Evolutionary conservation across 2,329 filamentous ascomycete species (phyloP), one percentile per base, ranked within the genome.

Genomic region (Neonectria hederae): DNA sequence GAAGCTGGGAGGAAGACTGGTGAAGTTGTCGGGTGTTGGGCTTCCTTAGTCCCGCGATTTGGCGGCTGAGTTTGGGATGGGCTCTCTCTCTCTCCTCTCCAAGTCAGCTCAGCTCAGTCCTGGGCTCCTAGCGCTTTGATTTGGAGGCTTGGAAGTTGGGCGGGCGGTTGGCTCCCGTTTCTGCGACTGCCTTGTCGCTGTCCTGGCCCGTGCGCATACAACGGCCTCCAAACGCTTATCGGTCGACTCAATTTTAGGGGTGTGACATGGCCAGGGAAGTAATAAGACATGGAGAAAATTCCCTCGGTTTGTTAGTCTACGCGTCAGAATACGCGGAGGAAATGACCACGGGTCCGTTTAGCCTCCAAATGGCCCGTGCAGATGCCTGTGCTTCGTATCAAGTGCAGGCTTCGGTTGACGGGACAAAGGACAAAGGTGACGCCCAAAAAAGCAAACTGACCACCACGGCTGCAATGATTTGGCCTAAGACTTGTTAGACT

Each of bases 181-280:
- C 61, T 62, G 62, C 43, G 42, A 66, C 67, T 30, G 66, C 64
- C 55, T 66, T 69, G 68, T 60, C 43, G 63, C 60, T 48, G 60
- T 26, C 30, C n/a, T 61, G 69, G 63, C 62, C 65, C 59, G 67
- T 70, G 68, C 65, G 42, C 55, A 49, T 54, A 54, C 67, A 66
- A 64, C 63, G 58, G 57, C 55, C 38, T 59, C 67, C 66, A 63
- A 61, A 45, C 28, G 28, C 28, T 28, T 53, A 40, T 67, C 69
- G 68, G 32, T 5, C 35, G 32, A 13, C 35, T 63, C 30, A 53
- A 24, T 48, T 28, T 28, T 48, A 22, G 54, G 35, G 38, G 38
- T 21, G 38, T 42, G 38, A 21, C n/a, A 21, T 45, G 45, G 52
- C 65, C 63, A 62, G 68, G 60, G 38, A 17, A 40, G 38, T 13